A percentile compares a stretch with the other conserved stretches of the same genome.
These are phyloP conservation scores for Microdochium paspali DNA, from an alignment of 2,329 filamentous ascomycete genomes.

Conservation along the genomic window DNA sequence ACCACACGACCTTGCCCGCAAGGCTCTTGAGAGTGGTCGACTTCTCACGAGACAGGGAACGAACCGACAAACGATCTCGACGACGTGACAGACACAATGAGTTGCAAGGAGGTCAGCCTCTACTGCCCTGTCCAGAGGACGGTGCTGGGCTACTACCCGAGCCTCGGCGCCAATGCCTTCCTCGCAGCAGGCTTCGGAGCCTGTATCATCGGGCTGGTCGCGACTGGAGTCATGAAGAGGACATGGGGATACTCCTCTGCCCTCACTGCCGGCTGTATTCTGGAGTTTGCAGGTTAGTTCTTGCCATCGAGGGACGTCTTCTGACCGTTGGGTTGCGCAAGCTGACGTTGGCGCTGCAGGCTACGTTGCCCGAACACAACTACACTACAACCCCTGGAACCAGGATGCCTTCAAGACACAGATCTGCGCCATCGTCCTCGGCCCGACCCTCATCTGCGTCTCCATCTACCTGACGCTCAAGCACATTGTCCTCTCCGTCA, in stretches of 20 bases:
- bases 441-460: constrained; percentile 51
- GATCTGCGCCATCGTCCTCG: constrained; percentile 49
- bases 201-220: constrained; percentile 28
- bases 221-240: constrained; percentile 35
- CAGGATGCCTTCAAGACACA: constrained; percentile 45
- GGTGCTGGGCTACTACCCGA: constrained; percentile 47
- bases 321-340: not conserved
- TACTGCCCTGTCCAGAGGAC: constrained; percentile 41
- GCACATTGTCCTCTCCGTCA: constrained; percentile 42
- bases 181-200: constrained; percentile 40
- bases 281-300: constrained; percentile 39
- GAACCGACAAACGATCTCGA: not conserved
- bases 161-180: constrained; percentile 44
- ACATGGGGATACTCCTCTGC: constrained; percentile 46
- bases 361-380: constrained; percentile 40
- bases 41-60: not conserved
- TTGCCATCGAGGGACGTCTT: not conserved
- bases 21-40: not conserved
- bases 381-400: constrained; percentile 46
- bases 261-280: constrained; percentile 35
- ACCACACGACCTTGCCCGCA: not conserved
- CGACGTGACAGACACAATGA: not conserved
- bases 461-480: constrained; percentile 56
- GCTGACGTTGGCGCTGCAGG: constrained; percentile 23
- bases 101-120: constrained; percentile 27